Conservation (phyloP, 2,329 filamentous ascomycete genomes). For the Paraphaeosphaeria minitans region DNA sequence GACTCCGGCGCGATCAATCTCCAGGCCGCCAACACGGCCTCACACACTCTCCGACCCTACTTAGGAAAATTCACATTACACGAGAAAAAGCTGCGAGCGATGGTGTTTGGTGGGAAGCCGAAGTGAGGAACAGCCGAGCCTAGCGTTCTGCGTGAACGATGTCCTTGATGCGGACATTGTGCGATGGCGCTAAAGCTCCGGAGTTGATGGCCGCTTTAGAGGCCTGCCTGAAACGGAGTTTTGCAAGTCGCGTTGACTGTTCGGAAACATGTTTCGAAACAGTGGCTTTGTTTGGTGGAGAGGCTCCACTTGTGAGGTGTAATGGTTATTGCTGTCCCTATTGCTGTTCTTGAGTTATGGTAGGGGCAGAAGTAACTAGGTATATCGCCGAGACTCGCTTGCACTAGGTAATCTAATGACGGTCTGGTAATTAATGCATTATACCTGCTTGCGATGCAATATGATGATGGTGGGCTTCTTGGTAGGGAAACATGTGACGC, state of each 20-base stretch:
- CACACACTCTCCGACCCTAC: neutral
- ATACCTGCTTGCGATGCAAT: no score
- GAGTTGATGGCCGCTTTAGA: neutral
- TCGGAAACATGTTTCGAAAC: neutral
- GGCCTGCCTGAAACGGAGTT: neutral
- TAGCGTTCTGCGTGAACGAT: neutral
- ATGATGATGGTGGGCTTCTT: no score
- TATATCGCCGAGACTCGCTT: no score
- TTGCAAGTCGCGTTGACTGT: neutral
- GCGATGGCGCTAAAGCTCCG: neutral
- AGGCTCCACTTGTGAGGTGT: neutral
- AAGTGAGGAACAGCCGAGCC: neutral
- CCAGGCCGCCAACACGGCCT: conserved; percentile 4
- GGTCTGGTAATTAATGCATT: no score
- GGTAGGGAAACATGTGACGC: neutral
- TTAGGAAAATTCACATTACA: neutral
- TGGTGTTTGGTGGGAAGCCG: neutral
- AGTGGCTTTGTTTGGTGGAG: neutral
- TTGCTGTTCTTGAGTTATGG: neutral
- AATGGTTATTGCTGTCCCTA: neutral
- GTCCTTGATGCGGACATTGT: neutral
- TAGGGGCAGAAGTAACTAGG: neutral
- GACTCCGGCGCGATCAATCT: conserved; percentile 7
- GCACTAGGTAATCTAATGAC: no score
- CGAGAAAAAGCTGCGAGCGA: conserved; percentile 2